Conservation (phyloP, 2,329 filamentous ascomycete species). For the Piedraia hortae region DNA sequence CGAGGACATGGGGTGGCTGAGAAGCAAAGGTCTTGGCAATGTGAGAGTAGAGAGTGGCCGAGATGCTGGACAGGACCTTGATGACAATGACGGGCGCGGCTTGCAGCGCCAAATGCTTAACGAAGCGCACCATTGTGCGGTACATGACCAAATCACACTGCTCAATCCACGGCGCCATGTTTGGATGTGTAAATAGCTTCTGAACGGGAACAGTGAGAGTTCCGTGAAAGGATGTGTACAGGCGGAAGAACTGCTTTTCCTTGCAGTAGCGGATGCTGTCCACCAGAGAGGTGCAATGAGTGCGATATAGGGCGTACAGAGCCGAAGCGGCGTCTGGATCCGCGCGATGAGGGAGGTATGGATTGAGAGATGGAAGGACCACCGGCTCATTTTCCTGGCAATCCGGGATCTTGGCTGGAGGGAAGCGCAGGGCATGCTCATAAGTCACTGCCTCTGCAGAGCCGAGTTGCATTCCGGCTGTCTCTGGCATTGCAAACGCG, state of each 20-base stretch:
- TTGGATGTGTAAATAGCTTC: constrained; percentile 60
- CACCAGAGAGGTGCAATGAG: constrained; percentile 82
- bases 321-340: constrained; percentile 71
- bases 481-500: constrained; percentile 21
- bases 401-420: constrained; percentile 26
- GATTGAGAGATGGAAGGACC: constrained; percentile 58
- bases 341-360: constrained; percentile 53
- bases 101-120: constrained; percentile 68
- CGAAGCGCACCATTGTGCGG: constrained; percentile 83
- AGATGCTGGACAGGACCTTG: constrained; percentile 66
- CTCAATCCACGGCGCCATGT: constrained; percentile 73
- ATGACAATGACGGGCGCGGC: constrained; percentile 72
- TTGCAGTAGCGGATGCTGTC: constrained; percentile 92
- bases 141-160: constrained; percentile 91
- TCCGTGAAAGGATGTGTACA: constrained; percentile 85
- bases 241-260: constrained; percentile 84
- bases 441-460: constrained; percentile 23
- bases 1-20: constrained; percentile 59
- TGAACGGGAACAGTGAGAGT: constrained; percentile 92
- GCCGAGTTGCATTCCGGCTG: constrained; percentile 15
- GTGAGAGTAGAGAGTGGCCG: constrained; percentile 50
- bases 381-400: constrained; percentile 42
- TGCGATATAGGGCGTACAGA: constrained; percentile 64
- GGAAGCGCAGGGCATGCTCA: constrained; percentile 36
- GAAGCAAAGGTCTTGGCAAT: constrained; percentile 64